Percentiles rank a stretch among this genome's conserved stretches.
phyloP scores from a whole-genome alignment of 2,329 filamentous ascomycete genomes.

The Alternaria rosae region DNA sequence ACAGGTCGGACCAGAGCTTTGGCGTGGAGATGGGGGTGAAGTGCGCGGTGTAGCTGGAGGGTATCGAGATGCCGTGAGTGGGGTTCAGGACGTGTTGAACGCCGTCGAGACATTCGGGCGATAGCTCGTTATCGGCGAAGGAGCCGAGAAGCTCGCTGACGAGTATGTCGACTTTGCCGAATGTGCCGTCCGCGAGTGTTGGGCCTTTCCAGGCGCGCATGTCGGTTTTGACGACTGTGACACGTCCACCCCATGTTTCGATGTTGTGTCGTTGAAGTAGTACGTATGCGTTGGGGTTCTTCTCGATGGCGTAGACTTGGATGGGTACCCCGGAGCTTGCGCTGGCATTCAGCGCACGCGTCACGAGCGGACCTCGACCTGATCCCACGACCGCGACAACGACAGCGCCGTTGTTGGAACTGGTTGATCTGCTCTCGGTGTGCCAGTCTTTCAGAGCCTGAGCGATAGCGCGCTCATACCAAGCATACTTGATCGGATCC shows the following conservation, averaged over 20 bases:
- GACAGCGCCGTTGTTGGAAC: slow-evolving; percentile 72
- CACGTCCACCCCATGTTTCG: slow-evolving; percentile 76
- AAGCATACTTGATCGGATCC: slow-evolving; percentile 96
- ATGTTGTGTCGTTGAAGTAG: slow-evolving; percentile 87
- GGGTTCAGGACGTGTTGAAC: slow-evolving; percentile 88
- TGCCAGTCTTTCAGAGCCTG: slow-evolving; percentile 84
- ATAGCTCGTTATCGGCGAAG: slow-evolving; percentile 96
- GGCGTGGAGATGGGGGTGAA: slow-evolving; percentile 91
- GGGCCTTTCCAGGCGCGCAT: slow-evolving; percentile 98
- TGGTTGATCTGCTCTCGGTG: slow-evolving; percentile 74
- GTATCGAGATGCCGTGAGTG: slow-evolving; percentile 88
- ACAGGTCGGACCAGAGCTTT: slow-evolving; percentile 82
- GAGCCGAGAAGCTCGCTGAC: slow-evolving; percentile 94
- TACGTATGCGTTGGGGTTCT: slow-evolving; percentile 97
- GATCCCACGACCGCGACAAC: slow-evolving; percentile 93
- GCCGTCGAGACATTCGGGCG: slow-evolving; percentile 93
- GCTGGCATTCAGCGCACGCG: slow-evolving; percentile 82
- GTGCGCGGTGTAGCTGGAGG: slow-evolving; percentile 90
- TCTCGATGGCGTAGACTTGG: slow-evolving; percentile 91
- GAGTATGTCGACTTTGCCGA: slow-evolving; percentile 84
- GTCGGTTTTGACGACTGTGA: slow-evolving; percentile 92
- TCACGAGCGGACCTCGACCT: slow-evolving; percentile 90
- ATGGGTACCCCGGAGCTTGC: slow-evolving; percentile 77
- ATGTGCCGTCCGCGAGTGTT: slow-evolving; percentile 58
- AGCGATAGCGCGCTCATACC: slow-evolving; percentile 86